Evolutionary conservation across 2,329 filamentous ascomycete genomes (phyloP), one percentile per base, ranked within the genome.

Genomic region (Aspergillus aculeatus): DNA sequence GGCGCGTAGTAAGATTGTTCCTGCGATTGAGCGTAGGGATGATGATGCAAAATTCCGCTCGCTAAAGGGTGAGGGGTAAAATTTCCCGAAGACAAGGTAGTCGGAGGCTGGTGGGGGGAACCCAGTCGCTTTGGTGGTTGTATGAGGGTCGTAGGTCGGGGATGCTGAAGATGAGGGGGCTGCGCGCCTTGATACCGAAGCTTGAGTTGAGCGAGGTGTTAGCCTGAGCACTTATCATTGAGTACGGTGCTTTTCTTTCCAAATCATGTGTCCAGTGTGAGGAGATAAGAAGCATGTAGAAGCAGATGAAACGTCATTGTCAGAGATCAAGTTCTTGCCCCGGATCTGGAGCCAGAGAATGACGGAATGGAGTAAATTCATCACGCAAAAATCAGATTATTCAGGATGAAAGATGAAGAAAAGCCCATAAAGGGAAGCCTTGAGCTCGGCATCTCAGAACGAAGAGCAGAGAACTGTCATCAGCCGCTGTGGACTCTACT

Each of bases 1-100:
- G 89, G 85, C 72, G 89, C 87, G 77, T 94, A 96, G 69, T 85
- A 86, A 50, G 87, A 83, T 55, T 90, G 79, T 68, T 96, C 90
- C 71, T 87, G 85, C 59, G 86, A 81, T 64, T 87, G 84, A 64
- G 89, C 86, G 77, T 95, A 95, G n/a, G 81, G 78, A 59, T 83
- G 82, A 62, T 83, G 82, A 62, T 82, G 81, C 57, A 81, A 74
- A 32, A 80, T 72, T 64, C 80, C 78, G 68, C 72, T 77, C 23
- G 67, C 70, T 57, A 76, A 44, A 14, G 68, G 56, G 32, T 73
- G 69, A 14, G 70, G 54, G 16, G 71, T 61, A 61, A 75, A 77
- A 54, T 75, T 66, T 35, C 68, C 61, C 50, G 69, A 54, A 55
- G 73, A 61, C 57, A 75, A 62, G 62, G 71, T 66, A 26, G 62